Percentiles rank a stretch among this genome's conserved stretches.
phyloP scores from a whole-genome alignment of 2,329 filamentous ascomycete species.

The Ceratocystis cacaofunesta region DNA sequence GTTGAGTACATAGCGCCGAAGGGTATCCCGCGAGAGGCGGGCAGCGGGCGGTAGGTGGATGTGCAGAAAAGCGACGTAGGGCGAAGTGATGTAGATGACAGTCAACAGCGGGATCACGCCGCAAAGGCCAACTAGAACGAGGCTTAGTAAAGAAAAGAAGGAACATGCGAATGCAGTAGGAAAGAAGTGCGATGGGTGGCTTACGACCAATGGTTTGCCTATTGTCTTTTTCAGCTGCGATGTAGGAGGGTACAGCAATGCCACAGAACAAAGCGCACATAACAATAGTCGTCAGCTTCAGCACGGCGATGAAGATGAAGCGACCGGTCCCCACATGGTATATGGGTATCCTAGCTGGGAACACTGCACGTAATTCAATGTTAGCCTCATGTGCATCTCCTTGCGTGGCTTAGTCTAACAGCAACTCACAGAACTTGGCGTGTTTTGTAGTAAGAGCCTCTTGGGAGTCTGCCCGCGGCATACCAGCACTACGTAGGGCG shows the following conservation, averaged over 20 bases:
- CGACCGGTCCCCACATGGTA: constrained; percentile 59
- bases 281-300: constrained; percentile 58
- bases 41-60: constrained; percentile 52
- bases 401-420: background rate
- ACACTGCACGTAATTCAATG: constrained; percentile 25
- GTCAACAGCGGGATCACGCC: constrained; percentile 51
- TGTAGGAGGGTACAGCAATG: constrained; percentile 46
- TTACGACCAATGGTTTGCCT: constrained; percentile 27
- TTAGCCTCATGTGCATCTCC: background rate
- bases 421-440: background rate
- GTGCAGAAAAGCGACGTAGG: constrained; percentile 59
- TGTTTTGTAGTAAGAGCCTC: background rate
- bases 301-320: constrained; percentile 51
- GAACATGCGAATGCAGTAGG: background rate
- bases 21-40: constrained; percentile 41
- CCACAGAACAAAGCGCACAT: constrained; percentile 51
- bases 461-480: background rate
- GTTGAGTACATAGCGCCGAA: constrained; percentile 36
- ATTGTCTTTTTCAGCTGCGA: constrained; percentile 28
- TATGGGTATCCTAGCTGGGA: constrained; percentile 48
- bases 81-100: constrained; percentile 48
- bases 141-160: constrained; percentile 4
- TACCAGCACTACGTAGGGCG: background rate
- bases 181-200: constrained; percentile 18
- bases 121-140: constrained; percentile 36